These are phyloP conservation scores for Solanum rostratum DNA, from an alignment of 257 asterid species.

Conservation along the genomic window DNA sequence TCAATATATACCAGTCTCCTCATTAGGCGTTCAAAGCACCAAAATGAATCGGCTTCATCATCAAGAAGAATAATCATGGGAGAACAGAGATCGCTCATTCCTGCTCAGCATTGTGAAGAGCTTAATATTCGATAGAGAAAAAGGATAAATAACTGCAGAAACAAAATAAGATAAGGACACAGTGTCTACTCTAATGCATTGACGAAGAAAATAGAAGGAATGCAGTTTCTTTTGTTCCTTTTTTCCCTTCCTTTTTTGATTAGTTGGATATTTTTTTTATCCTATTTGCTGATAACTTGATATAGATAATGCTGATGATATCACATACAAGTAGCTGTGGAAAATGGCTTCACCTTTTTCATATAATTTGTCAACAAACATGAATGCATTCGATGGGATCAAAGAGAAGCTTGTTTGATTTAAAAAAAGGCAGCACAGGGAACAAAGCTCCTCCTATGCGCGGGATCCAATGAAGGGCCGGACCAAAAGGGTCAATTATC, in stretches of 20 bases:
- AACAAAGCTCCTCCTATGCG: neutral
- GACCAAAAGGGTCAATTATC: neutral
- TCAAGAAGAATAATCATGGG: constrained; percentile 88
- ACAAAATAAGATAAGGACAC: neutral
- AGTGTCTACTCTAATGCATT: neutral
- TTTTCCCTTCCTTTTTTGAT: neutral
- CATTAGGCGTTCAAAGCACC: constrained; percentile 95
- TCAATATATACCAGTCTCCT: constrained; percentile 53
- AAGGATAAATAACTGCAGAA: neutral
- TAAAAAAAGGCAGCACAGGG: neutral
- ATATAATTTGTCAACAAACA: neutral
- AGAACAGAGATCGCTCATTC: constrained; percentile 98
- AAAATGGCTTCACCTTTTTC: neutral
- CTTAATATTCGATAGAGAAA: neutral
- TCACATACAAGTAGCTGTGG: neutral
- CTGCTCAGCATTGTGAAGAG: constrained; percentile 34
- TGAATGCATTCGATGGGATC: neutral
- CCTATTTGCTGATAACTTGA: neutral
- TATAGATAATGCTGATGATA: neutral
- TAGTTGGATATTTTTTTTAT: neutral
- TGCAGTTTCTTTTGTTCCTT: neutral
- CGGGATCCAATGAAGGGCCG: neutral
- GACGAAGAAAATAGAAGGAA: neutral
- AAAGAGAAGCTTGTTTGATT: neutral
- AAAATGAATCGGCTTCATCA: constrained; percentile 89